A percentile compares a stretch with the other conserved stretches of the same genome.
Evolutionary conservation across 106 monocot genomes (phyloP).

Genomic region (Dactylorhiza incarnata): DNA sequence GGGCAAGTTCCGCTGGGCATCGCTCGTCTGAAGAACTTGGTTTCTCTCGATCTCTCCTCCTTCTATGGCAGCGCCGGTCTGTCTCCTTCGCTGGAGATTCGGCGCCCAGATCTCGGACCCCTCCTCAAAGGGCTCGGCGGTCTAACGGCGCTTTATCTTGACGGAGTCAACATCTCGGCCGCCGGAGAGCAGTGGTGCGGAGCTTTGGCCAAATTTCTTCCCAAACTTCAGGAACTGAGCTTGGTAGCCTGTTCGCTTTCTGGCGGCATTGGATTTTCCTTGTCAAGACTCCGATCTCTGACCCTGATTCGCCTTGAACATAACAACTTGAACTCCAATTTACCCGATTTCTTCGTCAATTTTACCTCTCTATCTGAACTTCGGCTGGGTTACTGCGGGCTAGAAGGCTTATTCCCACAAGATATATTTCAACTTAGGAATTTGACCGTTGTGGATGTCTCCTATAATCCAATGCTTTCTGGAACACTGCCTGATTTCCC

Average conservation of each 20-base stretch:
- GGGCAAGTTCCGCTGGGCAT: constrained; percentile 37
- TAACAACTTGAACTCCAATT: constrained; percentile 27
- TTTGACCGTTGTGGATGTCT: constrained; percentile 37
- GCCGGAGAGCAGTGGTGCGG: constrained; percentile 15
- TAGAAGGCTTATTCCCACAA: constrained; percentile 37
- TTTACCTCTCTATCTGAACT: constrained; percentile 32
- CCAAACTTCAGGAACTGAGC: constrained; percentile 33
- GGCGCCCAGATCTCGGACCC: neutral
- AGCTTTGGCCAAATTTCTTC: constrained; percentile 20
- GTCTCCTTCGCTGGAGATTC: constrained; percentile 8
- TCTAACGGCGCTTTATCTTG: constrained; percentile 21
- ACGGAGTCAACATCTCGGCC: neutral
- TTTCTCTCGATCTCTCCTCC: constrained; percentile 38
- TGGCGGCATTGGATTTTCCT: constrained; percentile 28
- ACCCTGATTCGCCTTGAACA: constrained; percentile 25
- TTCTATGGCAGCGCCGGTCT: neutral
- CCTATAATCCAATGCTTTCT: constrained; percentile 39
- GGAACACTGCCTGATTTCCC: constrained; percentile 35
- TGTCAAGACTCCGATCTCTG: constrained; percentile 22
- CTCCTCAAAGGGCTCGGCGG: constrained; percentile 23
- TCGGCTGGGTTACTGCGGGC: constrained; percentile 17
- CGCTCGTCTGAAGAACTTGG: constrained; percentile 19
- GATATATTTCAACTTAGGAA: constrained; percentile 23
- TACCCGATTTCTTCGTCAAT: constrained; percentile 29
- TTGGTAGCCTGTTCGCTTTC: constrained; percentile 39